These are phyloP conservation scores for Hyphopichia pseudoburtonii DNA, from an alignment of 1,139 yeast species.

Conservation along the genomic window DNA sequence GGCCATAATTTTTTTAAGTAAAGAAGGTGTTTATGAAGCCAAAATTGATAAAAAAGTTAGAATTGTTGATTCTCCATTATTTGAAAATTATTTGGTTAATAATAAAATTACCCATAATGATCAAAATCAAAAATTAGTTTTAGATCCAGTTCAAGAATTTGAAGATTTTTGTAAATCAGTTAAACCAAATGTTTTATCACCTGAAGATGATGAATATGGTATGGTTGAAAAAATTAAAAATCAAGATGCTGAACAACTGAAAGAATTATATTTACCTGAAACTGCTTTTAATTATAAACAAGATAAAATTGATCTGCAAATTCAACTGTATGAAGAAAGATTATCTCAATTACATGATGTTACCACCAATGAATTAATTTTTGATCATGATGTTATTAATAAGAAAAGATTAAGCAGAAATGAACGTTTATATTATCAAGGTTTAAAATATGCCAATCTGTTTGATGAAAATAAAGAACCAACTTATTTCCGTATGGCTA, in stretches of 20 bases:
- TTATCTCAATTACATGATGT: slow-evolving; percentile 10
- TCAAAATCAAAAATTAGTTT: slow-evolving; percentile 13
- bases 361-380: slow-evolving; percentile 20
- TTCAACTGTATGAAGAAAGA: slow-evolving; percentile 11
- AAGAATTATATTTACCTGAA: slow-evolving; percentile 13
- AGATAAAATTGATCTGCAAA: slow-evolving; percentile 13
- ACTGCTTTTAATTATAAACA: slow-evolving; percentile 17
- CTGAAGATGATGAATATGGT: slow-evolving; percentile 20
- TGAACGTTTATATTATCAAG: slow-evolving; percentile 15
- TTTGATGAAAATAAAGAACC: slow-evolving; percentile 15
- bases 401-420: slow-evolving; percentile 11
- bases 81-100: slow-evolving; percentile 20
- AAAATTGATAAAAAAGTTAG: slow-evolving; percentile 20
- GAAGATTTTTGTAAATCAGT: slow-evolving; percentile 14
- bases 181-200: slow-evolving; percentile 15
- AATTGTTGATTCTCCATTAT: slow-evolving; percentile 25
- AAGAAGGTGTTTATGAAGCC: slow-evolving; percentile 30
- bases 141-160: slow-evolving; percentile 23
- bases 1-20: slow-evolving; percentile 22
- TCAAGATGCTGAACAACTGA: slow-evolving; percentile 11
- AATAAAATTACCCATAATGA: slow-evolving; percentile 14
- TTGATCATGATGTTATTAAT: slow-evolving; percentile 15
- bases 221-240: slow-evolving; percentile 21
- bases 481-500: slow-evolving; percentile 26
- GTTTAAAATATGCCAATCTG: slow-evolving; percentile 13